Conservation (phyloP, 306 rosid genomes). For the Crotalaria pallida region DNA sequence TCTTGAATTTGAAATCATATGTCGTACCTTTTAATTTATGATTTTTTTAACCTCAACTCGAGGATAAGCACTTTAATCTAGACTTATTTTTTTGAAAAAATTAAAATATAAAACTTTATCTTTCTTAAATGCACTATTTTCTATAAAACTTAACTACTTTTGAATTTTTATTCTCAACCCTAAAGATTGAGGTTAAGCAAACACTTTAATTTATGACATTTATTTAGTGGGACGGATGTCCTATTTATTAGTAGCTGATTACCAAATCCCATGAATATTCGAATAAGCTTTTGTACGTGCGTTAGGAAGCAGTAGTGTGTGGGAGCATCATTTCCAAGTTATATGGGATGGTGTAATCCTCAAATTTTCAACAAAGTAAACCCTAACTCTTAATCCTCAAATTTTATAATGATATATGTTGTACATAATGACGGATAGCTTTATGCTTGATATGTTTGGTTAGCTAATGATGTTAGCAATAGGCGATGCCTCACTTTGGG, state of each 20-base stretch:
- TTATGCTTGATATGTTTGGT: conserved; percentile 32
- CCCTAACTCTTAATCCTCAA: too few species aligned
- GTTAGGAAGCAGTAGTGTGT: conserved; percentile 47
- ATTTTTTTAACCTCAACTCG: too few species aligned
- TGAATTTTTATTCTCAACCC: too few species aligned
- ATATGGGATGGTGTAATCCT: conserved; percentile 38
- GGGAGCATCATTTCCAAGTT: conserved; percentile 61
- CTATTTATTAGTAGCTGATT: conserved; percentile 19
- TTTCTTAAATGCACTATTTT: too few species aligned
- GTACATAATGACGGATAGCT: conserved; percentile 1
- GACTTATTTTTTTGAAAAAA: too few species aligned
- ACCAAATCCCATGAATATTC: conserved; percentile 27
- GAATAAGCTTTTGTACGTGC: conserved; percentile 44
- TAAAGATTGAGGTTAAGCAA: too few species aligned
- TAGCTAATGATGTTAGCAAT: conserved; percentile 13
- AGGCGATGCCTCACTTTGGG: conserved; percentile 22
- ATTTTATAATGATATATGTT: conserved; percentile 13
- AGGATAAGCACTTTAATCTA: too few species aligned
- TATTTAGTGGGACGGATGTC: conserved; percentile 24
- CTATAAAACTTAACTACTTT: too few species aligned
- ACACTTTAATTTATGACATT: not conserved
- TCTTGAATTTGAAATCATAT: conserved; percentile 10
- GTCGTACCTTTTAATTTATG: conserved; percentile 23
- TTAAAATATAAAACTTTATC: too few species aligned
- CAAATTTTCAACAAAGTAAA: too few species aligned